phyloP scores from a whole-genome alignment of 2,329 filamentous ascomycete species.

The Sclerotinia nivalis region DNA sequence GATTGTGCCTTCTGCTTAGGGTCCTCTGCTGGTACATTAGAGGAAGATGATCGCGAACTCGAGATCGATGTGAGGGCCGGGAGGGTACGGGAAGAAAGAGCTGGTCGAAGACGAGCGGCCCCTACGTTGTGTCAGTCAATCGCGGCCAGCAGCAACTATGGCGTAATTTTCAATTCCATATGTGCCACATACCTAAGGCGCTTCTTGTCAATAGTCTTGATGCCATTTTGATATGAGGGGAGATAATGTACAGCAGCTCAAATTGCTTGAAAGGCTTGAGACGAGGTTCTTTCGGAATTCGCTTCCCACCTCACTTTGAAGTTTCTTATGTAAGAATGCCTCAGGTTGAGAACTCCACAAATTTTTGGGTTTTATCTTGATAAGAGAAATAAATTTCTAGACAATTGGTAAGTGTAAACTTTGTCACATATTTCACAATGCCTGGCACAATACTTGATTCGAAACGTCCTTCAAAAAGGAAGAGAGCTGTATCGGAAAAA shows the following conservation, averaged over 20 bases:
- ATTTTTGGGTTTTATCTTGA: constrained; percentile 20
- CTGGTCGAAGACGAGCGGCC: constrained; percentile 86
- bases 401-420: background rate
- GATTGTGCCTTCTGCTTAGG: constrained; percentile 97
- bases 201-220: constrained; percentile 87
- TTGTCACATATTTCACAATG: constrained; percentile 33
- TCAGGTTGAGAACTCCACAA: constrained; percentile 2
- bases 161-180: constrained; percentile 11
- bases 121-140: constrained; percentile 51
- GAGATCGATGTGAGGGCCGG: constrained; percentile 72
- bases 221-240: constrained; percentile 80
- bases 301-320: constrained; percentile 28
- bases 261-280: constrained; percentile 34
- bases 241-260: constrained; percentile 49
- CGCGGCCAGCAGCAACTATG: constrained; percentile 33
- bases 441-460: constrained; percentile 28
- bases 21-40: constrained; percentile 79
- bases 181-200: constrained; percentile 80
- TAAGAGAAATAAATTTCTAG: constrained; percentile 21
- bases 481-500: constrained; percentile 53
- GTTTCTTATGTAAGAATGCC: constrained; percentile 13
- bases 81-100: constrained; percentile 71
- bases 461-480: constrained; percentile 44
- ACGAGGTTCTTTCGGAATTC: constrained; percentile 33
- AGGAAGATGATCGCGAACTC: constrained; percentile 66